A percentile compares a stretch with the other conserved stretches of the same genome.
phyloP scores from a whole-genome alignment of 257 asterid species.

The Perilla frutescens region DNA sequence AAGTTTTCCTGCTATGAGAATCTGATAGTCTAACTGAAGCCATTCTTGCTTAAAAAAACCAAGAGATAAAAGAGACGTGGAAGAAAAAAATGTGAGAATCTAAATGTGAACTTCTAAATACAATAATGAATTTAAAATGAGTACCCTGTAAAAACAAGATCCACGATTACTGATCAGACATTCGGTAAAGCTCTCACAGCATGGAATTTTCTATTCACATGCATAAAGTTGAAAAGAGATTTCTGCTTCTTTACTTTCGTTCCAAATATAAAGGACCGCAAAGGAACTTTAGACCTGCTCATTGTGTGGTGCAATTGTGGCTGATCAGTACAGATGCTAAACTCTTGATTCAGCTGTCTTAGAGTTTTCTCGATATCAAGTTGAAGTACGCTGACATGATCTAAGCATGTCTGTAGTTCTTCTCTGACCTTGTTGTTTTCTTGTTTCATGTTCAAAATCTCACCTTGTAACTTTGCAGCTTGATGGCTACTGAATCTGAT shows the following conservation, averaged over 20 bases:
- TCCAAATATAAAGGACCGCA: slow-evolving; percentile 79
- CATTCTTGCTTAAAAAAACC: slow-evolving; percentile 27
- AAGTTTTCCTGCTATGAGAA: slow-evolving; percentile 15
- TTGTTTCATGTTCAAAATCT: slow-evolving; percentile 88
- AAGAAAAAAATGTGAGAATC: slow-evolving; percentile 12
- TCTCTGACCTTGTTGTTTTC: slow-evolving; percentile 86
- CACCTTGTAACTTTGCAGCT: slow-evolving; percentile 96
- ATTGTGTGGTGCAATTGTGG: slow-evolving; percentile 55
- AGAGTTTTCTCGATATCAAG: slow-evolving; percentile 65
- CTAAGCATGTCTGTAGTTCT: slow-evolving; percentile 74
- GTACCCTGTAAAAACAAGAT: slow-evolving; percentile 28
- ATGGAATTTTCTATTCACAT: slow-evolving; percentile 61
- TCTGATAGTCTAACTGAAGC: slow-evolving; percentile 36
- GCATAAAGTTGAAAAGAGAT: slow-evolving; percentile 79
- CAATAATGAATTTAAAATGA: slow-evolving; percentile 3
- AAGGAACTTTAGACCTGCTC: slow-evolving; percentile 59
- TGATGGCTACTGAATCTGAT: slow-evolving; percentile 79
- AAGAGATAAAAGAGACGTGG: not conserved
- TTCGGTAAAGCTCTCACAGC: slow-evolving; percentile 54
- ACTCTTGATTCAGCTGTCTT: slow-evolving; percentile 62
- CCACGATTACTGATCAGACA: slow-evolving; percentile 30
- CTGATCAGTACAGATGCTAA: slow-evolving; percentile 59
- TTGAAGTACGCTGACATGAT: slow-evolving; percentile 64
- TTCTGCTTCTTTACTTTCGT: slow-evolving; percentile 63
- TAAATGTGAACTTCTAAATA: slow-evolving; percentile 20